Percentiles rank a stretch among this genome's conserved stretches.
Evolutionary conservation across 106 monocot genomes (phyloP).

Genomic region (Narthecium ossifragum): DNA sequence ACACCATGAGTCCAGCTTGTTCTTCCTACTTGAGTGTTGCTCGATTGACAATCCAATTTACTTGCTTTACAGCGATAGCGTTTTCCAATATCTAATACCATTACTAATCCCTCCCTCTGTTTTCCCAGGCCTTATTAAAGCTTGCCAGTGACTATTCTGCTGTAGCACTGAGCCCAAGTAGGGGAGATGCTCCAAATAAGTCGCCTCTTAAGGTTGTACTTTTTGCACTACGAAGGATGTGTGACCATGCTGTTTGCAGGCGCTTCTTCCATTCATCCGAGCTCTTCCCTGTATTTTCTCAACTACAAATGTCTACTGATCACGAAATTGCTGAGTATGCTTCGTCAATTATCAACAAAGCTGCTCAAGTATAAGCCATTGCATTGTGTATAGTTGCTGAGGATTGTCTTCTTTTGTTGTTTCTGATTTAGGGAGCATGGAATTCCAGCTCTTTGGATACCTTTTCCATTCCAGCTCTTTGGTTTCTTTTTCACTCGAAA

Average conservation of each 20-base stretch:
- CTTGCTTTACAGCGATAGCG: too few species aligned
- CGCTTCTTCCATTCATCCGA: conserved; percentile 58
- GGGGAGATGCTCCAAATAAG: conserved; percentile 55
- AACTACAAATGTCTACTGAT: conserved; percentile 63
- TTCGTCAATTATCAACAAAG: conserved; percentile 41
- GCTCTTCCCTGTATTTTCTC: conserved; percentile 36
- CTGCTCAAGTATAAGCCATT: neutral
- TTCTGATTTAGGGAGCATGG: too few species aligned
- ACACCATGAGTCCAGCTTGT: too few species aligned
- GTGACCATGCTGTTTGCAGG: conserved; percentile 71
- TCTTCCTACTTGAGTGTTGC: too few species aligned
- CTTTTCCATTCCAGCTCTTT: too few species aligned
- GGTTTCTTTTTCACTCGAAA: too few species aligned
- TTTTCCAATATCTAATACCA: too few species aligned
- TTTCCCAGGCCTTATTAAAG: conserved; percentile 68
- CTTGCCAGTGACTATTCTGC: conserved; percentile 61
- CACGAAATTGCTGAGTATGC: conserved; percentile 54
- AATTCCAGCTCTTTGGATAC: too few species aligned
- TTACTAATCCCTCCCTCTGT: neutral
- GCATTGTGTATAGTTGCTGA: too few species aligned
- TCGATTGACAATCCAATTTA: too few species aligned
- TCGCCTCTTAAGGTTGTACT: conserved; percentile 72
- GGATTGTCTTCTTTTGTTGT: too few species aligned
- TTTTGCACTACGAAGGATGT: conserved; percentile 91
- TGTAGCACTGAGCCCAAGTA: conserved; percentile 55